Evolutionary conservation across 768 basidiomycete species (phyloP).

Genomic region (Leccinum longicurvipes): DNA sequence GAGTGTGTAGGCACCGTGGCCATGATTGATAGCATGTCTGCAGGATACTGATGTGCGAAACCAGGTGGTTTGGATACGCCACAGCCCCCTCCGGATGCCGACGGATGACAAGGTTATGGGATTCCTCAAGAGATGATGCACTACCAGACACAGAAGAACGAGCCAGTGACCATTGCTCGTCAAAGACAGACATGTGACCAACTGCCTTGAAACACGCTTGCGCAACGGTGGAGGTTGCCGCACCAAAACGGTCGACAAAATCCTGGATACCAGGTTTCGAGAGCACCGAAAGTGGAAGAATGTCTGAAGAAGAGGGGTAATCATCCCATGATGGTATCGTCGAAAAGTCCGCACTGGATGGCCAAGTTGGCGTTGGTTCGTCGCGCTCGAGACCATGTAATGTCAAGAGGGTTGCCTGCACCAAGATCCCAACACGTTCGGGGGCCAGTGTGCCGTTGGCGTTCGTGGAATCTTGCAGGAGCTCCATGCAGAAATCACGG

Average conservation of each 20-base stretch:
- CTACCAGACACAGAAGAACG: conserved; percentile 37
- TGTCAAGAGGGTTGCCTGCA: conserved; percentile 75
- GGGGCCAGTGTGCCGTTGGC: conserved; percentile 52
- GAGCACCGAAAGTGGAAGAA: conserved; percentile 51
- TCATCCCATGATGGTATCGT: conserved; percentile 52
- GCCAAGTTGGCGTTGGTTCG: conserved; percentile 69
- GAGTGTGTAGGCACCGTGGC: conserved; percentile 76
- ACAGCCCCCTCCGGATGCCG: conserved; percentile 62
- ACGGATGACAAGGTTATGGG: conserved; percentile 62
- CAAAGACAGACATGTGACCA: conserved; percentile 77
- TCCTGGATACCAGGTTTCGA: conserved; percentile 68
- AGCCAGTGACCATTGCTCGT: conserved; percentile 75
- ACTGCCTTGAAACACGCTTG: conserved; percentile 58
- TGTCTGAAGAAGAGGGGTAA: conserved; percentile 67
- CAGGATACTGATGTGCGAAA: conserved; percentile 66
- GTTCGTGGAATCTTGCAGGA: conserved; percentile 66
- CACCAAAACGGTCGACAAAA: conserved; percentile 64
- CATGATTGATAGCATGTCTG: conserved; percentile 78
- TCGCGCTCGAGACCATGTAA: conserved; percentile 73
- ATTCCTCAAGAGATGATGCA: conserved; percentile 62
- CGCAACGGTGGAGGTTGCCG: conserved; percentile 55
- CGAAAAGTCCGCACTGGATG: conserved; percentile 66
- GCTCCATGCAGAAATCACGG: conserved; percentile 73
- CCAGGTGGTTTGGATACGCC: conserved; percentile 61
- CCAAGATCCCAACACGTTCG: conserved; percentile 70